Evolutionary conservation across 768 basidiomycete species (phyloP), one percentile per base, ranked within the genome.

Genomic region (Mycena haematopus): DNA sequence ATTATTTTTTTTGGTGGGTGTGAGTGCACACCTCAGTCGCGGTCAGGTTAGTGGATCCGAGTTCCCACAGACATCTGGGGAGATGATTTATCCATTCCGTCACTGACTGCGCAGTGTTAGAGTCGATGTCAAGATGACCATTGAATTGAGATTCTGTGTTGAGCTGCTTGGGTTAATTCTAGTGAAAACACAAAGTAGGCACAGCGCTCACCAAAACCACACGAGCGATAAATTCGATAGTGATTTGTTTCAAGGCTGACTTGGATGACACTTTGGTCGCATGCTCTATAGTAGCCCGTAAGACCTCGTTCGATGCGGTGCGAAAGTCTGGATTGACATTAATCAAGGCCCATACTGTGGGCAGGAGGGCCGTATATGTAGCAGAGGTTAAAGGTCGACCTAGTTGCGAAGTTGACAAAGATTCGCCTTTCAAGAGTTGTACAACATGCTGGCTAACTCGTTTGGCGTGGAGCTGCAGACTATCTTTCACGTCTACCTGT

Each of bases 21-120:
- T 24, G 50, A 29, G 35, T 11, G 45, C 79, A 66, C 53, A 91
- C 93, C 83, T 92, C 86, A 0, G 88, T 87, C 5, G 82, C 76
- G 1, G 73, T 67, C 19, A 82, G 71, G 70, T 92, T 84, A 56
- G 74, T 83, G 11, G 74, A 75, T 3, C 90, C 89, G 11, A 91
- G 74, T 73, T 98, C 95, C 96, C 96, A 98, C 5, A 98, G 78
- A 7, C 82, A 81, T 74, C 86, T 89, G 0, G 95, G 93, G 46
- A 97, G 81, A 65, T 90, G 86, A 27, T 82, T 73, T 19, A 94
- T 66, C 94, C 95, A 97, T 22, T 82, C 82, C 54, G 75, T 79
- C 33, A 68, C 60, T 66, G 71, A 63, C 58, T 74, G 66, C 52
- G 68, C 71, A 50, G 66, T 56, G 51, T 70, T 68, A 10, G 67